Evolutionary conservation across 805 yeast species (phyloP).

Genomic region (Myxozyma mucilagina): DNA sequence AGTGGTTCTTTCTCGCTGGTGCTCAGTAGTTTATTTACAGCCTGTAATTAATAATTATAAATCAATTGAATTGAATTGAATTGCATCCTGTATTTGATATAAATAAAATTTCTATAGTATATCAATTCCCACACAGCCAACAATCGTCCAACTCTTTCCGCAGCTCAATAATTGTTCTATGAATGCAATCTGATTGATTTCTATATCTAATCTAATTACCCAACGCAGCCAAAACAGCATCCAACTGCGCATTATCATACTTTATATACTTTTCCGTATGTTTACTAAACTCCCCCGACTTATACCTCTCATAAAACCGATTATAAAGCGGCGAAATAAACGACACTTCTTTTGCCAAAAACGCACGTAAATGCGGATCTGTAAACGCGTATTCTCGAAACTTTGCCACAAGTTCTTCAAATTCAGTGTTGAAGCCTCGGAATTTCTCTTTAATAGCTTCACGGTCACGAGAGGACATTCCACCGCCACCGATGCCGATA

Average conservation of each 20-base stretch:
- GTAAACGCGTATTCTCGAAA: conserved; percentile 66
- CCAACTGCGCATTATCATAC: conserved; percentile 45
- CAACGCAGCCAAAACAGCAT: conserved; percentile 42
- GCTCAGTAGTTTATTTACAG: conserved; percentile 22
- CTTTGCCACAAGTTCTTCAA: conserved; percentile 71
- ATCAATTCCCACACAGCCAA: too few relatives aligned
- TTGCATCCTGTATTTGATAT: too few relatives aligned
- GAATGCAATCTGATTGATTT: too few relatives aligned
- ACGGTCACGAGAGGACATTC: conserved; percentile 67
- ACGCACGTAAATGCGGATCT: conserved; percentile 63
- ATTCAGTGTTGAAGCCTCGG: conserved; percentile 74
- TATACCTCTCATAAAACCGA: conserved; percentile 78
- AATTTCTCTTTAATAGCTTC: conserved; percentile 84
- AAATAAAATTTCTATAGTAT: too few relatives aligned
- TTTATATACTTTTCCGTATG: conserved; percentile 69
- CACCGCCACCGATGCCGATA: too few relatives aligned
- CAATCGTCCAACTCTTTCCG: too few relatives aligned
- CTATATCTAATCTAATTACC: conserved; percentile 1
- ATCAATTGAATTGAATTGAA: background rate
- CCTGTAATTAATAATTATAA: too few relatives aligned
- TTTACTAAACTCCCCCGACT: conserved; percentile 68
- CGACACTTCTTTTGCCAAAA: conserved; percentile 66
- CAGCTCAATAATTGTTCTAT: too few relatives aligned
- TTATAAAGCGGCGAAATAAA: conserved; percentile 81
- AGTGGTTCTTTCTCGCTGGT: conserved; percentile 92